phyloP scores from a whole-genome alignment of 1,139 yeast species.

The Diutina scorzettiae region DNA sequence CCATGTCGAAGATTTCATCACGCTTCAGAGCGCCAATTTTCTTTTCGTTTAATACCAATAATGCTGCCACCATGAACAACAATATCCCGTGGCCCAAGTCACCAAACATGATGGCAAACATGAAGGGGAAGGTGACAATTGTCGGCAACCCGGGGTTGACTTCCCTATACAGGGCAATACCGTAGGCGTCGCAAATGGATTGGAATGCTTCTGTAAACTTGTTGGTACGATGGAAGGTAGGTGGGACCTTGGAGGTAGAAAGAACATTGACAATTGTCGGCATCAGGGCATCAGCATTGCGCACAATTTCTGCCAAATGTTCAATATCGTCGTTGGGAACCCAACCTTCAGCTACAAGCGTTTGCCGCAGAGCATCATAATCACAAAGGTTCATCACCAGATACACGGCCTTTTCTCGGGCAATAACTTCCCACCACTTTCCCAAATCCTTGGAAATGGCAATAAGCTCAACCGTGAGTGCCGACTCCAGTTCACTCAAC shows the following conservation, averaged over 20 bases:
- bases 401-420: slow-evolving; percentile 61
- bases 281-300: slow-evolving; percentile 17
- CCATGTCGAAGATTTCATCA: slow-evolving; percentile 96
- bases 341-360: slow-evolving; percentile 74
- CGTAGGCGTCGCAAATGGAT: slow-evolving; percentile 88
- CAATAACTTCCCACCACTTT: slow-evolving; percentile 57
- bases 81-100: slow-evolving; percentile 93
- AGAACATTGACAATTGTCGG: slow-evolving; percentile 76
- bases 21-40: slow-evolving; percentile 55
- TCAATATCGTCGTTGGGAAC: slow-evolving; percentile 49
- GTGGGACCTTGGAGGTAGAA: slow-evolving; percentile 76
- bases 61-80: slow-evolving; percentile 58
- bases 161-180: slow-evolving; percentile 87
- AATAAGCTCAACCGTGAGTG: slow-evolving; percentile 56
- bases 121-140: slow-evolving; percentile 89
- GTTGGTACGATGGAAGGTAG: slow-evolving; percentile 85
- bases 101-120: slow-evolving; percentile 99
- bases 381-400: slow-evolving; percentile 55
- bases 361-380: slow-evolving; percentile 51
- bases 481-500: slow-evolving; percentile 38
- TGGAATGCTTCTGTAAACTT: slow-evolving; percentile 91
- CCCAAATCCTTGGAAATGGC: slow-evolving; percentile 66
- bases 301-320: slow-evolving; percentile 12
- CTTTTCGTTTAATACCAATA: slow-evolving; percentile 58
- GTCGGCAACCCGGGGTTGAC: slow-evolving; percentile 95